A percentile compares a stretch with the other conserved stretches of the same genome.
phyloP scores from a whole-genome alignment of 345 rosid species.

The Melaleuca quinquenervia region DNA sequence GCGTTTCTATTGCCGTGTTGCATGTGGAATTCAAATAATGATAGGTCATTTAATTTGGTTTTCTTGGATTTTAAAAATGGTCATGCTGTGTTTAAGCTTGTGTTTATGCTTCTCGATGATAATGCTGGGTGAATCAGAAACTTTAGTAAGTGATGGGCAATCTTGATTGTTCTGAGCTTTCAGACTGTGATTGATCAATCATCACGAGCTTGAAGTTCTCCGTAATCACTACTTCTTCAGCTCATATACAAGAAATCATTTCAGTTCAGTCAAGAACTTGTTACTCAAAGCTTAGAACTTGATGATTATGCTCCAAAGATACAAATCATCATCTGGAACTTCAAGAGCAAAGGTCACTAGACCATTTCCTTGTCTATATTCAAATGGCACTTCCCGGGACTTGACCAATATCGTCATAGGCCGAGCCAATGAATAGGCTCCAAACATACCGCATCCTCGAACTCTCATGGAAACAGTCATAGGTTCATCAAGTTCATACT shows the following conservation, averaged over 20 bases:
- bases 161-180: background rate
- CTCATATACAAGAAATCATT: background rate
- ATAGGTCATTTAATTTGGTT: background rate
- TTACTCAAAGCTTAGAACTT: background rate
- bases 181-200: background rate
- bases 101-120: background rate
- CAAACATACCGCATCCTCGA: conserved; percentile 11
- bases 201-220: background rate
- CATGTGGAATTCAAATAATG: background rate
- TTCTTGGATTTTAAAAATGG: background rate
- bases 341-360: background rate
- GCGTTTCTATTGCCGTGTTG: background rate
- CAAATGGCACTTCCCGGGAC: background rate
- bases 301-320: background rate
- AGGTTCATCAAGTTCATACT: background rate
- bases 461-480: background rate
- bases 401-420: background rate
- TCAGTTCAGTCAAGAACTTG: background rate
- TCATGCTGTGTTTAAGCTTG: background rate
- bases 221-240: background rate
- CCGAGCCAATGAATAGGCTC: conserved; percentile 6
- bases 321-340: conserved; percentile 3
- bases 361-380: conserved; percentile 4
- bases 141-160: background rate
- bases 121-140: background rate